phyloP scores from a whole-genome alignment of 176 grass and related monocot species.

The Leersia perrieri region DNA sequence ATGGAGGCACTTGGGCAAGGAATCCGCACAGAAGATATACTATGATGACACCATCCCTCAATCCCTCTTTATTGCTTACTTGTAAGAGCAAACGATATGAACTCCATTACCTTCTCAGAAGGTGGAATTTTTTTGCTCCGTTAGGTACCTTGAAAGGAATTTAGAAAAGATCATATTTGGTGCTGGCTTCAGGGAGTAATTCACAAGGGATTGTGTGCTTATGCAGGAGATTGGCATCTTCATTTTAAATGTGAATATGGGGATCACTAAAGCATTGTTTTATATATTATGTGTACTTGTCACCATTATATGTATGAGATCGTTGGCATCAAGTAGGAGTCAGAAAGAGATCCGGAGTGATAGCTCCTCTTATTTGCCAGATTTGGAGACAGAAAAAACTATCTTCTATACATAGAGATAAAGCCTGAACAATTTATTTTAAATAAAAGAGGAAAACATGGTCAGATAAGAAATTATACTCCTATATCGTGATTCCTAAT shows the following conservation, averaged over 20 bases:
- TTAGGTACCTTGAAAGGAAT: no score
- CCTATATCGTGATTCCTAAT: background rate
- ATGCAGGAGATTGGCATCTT: background rate
- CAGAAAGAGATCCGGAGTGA: background rate
- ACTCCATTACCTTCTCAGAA: background rate
- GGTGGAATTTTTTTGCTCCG: no score
- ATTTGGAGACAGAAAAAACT: background rate
- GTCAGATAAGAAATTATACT: background rate
- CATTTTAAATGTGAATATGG: background rate
- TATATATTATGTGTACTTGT: background rate
- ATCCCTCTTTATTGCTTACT: background rate
- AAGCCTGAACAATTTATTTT: background rate
- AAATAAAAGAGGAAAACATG: background rate
- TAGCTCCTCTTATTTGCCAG: background rate
- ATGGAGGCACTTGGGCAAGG: no score
- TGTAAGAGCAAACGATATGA: background rate
- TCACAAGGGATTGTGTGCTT: background rate
- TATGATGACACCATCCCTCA: background rate
- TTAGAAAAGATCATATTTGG: no score
- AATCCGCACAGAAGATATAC: no score
- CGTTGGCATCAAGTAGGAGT: background rate
- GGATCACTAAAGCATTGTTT: background rate
- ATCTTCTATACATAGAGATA: background rate
- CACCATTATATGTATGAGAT: background rate
- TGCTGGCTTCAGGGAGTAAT: no score